Base-by-base conservation (phyloP, 352 stramenopile species). In the Pelagophyceae sp. region DNA sequence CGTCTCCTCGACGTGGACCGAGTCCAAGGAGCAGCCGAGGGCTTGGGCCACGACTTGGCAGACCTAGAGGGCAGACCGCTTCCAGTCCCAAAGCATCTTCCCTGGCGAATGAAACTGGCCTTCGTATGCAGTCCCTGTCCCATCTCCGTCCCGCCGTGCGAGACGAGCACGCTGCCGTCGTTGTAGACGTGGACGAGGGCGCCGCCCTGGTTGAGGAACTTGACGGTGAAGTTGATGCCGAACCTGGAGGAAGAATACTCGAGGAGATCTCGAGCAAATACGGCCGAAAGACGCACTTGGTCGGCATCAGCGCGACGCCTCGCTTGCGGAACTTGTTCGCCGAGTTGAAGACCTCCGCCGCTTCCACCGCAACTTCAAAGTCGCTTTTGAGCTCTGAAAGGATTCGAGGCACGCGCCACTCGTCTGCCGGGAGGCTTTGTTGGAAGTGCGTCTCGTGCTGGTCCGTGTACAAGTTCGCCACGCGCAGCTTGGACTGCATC, bases 181-280 rank as follows among this genome's bases (percentile, higher is more conserved):
- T 87, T 87, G 82, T 98, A 98, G 20, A 98, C 85, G 83, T 98
- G 93, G 15, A 98, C 94, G 20, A 98, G 86, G 0, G 94, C 85
- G 0, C 93, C 94, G 33, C 92, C 94, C 82, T 98, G 93, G 81
- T 98, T 98, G 93, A 98, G 97, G 72, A 95, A 98, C 80, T 97
- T 97, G 33, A 89, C 87, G 15, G 93, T 98, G 78, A 98, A 98
- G 31, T 88, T 95, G 80, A 98, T 98, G 11, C 94, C 95, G 85
- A 98, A 98, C n/a, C n/a, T n/a, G n/a, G n/a, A n/a, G n/a, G n/a
- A 64, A n/a, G 27, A 27, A 64, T n/a, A 64, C 54, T n/a, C n/a
- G 54, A 64, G 54, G 27, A n/a, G 27, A n/a, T n/a, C 27, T 64
- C 54, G n/a, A 64, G 27, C 54, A 64, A 33, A 27, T 23, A 77